These are phyloP conservation scores for Boletus reticulatus DNA, from an alignment of 768 basidiomycete genomes.

Conservation along the genomic window DNA sequence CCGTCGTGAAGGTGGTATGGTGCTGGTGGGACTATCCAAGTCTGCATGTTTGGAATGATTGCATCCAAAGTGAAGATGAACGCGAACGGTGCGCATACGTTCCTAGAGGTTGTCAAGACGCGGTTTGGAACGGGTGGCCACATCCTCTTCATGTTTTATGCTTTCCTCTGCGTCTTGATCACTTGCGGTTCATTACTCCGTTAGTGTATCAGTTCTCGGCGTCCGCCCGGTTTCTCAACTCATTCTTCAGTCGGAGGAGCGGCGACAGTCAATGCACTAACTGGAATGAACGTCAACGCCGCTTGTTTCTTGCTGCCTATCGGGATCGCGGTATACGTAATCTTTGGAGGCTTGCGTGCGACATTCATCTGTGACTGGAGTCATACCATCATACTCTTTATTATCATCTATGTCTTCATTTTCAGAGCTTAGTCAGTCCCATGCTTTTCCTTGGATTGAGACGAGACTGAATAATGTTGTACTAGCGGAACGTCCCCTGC, in stretches of 20 bases:
- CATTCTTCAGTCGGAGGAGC: constrained; percentile 39
- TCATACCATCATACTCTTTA: constrained; percentile 45
- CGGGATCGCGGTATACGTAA: constrained; percentile 42
- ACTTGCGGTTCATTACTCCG: constrained; percentile 50
- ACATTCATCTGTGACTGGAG: constrained; percentile 46
- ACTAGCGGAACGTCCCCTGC: constrained; percentile 36
- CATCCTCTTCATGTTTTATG: constrained; percentile 52
- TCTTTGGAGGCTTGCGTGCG: constrained; percentile 42
- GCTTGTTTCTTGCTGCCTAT: constrained; percentile 46
- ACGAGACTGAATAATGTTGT: not conserved
- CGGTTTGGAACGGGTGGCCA: constrained; percentile 48
- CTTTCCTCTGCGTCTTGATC: constrained; percentile 48
- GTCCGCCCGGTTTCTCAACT: not conserved
- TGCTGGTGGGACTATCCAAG: constrained; percentile 50
- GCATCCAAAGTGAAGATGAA: constrained; percentile 52
- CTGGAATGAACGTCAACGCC: constrained; percentile 44
- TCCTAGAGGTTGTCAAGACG: constrained; percentile 53
- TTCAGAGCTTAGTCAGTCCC: constrained; percentile 29
- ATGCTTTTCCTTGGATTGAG: not conserved
- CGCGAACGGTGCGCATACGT: constrained; percentile 56
- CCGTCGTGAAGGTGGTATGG: no score
- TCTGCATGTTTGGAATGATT: no score
- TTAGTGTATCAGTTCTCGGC: constrained; percentile 20
- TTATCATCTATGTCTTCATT: constrained; percentile 31
- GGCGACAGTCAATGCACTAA: constrained; percentile 44